These are phyloP conservation scores for Apiospora phragmitis DNA, from an alignment of 2,329 filamentous ascomycete genomes.

Conservation along the genomic window DNA sequence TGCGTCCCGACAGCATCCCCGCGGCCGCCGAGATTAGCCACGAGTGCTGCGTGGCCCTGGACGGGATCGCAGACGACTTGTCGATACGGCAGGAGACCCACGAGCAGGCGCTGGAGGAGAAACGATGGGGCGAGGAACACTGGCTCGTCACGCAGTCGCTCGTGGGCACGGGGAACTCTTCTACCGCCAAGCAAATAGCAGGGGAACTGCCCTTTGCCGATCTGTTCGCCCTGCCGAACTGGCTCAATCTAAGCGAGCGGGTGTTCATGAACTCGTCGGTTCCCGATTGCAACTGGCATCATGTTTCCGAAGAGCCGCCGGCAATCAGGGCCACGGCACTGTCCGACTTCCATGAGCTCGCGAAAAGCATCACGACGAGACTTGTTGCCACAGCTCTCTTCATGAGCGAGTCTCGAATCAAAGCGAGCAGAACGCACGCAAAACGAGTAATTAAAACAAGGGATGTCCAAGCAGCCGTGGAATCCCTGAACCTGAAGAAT, in stretches of 20 bases:
- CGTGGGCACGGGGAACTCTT: background rate
- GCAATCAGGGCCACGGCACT: constrained; percentile 74
- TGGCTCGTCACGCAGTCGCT: constrained; percentile 63
- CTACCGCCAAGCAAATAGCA: constrained; percentile 19
- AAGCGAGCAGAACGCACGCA: constrained; percentile 41
- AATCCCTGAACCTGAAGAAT: constrained; percentile 44
- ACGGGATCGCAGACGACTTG: constrained; percentile 67
- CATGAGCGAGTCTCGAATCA: constrained; percentile 68
- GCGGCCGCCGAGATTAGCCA: constrained; percentile 72
- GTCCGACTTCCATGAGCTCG: constrained; percentile 72
- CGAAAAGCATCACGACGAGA: constrained; percentile 66
- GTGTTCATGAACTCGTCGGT: constrained; percentile 75
- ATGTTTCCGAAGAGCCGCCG: constrained; percentile 61
- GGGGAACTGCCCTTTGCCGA: constrained; percentile 46
- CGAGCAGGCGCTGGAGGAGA: constrained; percentile 60
- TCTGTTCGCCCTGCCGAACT: constrained; percentile 59
- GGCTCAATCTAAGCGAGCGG: constrained; percentile 63
- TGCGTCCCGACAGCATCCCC: constrained; percentile 59
- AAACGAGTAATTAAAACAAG: constrained; percentile 37
- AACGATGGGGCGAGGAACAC: constrained; percentile 55
- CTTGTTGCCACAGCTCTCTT: constrained; percentile 70
- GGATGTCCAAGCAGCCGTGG: constrained; percentile 51
- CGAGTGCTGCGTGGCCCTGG: constrained; percentile 65
- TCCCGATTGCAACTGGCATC: constrained; percentile 67
- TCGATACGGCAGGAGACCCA: constrained; percentile 62